These are phyloP conservation scores for Oryza meyeriana DNA, from an alignment of 176 grass and related monocot species.

Conservation along the genomic window DNA sequence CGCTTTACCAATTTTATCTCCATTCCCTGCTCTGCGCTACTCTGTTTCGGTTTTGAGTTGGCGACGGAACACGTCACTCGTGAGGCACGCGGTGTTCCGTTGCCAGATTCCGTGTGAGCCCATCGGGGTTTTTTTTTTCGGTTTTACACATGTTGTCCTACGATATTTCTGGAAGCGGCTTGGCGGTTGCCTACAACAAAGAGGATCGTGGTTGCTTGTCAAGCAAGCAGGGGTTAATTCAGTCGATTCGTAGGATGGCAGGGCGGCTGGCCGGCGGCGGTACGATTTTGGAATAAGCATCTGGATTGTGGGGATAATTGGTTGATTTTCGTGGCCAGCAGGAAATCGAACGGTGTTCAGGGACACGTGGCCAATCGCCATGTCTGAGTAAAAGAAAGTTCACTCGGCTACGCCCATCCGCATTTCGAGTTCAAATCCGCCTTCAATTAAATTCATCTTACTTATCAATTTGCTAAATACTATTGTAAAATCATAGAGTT, in stretches of 20 bases:
- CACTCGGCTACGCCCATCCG: not conserved
- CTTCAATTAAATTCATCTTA: not conserved
- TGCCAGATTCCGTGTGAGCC: not conserved
- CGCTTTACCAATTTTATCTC: not conserved
- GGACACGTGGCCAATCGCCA: not conserved
- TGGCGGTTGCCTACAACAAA: not conserved
- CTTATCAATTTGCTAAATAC: no score
- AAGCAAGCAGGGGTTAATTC: constrained; percentile 22
- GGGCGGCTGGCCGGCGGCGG: no score
- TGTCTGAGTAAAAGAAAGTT: no score
- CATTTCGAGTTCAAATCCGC: not conserved
- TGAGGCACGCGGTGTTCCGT: constrained; percentile 23
- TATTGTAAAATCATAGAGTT: no score
- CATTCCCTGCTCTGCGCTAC: not conserved
- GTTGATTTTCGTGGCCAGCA: not conserved
- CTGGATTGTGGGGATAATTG: not conserved
- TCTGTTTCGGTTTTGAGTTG: not conserved
- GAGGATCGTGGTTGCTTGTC: constrained; percentile 33
- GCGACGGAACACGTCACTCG: constrained; percentile 28
- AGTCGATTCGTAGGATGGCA: not conserved
- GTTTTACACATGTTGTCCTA: not conserved
- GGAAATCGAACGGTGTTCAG: not conserved
- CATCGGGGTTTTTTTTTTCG: not conserved
- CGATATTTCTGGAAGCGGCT: not conserved
- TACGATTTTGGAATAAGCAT: not conserved